A percentile compares a stretch with the other conserved stretches of the same genome.
Evolutionary conservation across 495 filamentous ascomycete genomes (phyloP).

Genomic region (Neurospora cerealis): DNA sequence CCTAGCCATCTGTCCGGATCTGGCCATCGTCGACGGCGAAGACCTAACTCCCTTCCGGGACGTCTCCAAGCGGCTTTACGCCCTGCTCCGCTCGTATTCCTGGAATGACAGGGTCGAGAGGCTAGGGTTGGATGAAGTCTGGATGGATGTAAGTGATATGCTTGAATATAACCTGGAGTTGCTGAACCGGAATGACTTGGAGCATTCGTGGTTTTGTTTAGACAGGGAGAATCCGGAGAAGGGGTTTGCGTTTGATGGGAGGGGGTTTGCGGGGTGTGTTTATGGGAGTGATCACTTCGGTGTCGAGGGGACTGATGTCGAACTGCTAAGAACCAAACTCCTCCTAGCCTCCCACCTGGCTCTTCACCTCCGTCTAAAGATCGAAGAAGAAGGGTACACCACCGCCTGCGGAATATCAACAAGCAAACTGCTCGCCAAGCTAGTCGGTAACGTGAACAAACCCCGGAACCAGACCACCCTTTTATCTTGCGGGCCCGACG

Average conservation of each 20-base stretch:
- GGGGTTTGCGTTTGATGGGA: slow-evolving; percentile 72
- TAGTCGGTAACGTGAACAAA: slow-evolving; percentile 77
- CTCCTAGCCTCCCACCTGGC: slow-evolving; percentile 68
- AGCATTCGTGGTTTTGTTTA: slow-evolving; percentile 71
- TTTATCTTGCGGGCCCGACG: slow-evolving; percentile 41
- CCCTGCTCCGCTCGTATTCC: slow-evolving; percentile 54
- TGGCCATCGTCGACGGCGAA: slow-evolving; percentile 78
- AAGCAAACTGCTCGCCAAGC: slow-evolving; percentile 73
- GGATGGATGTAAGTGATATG: slow-evolving; percentile 72
- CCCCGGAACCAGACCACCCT: slow-evolving; percentile 79
- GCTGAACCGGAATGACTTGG: slow-evolving; percentile 55
- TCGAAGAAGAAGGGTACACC: slow-evolving; percentile 77
- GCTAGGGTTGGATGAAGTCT: slow-evolving; percentile 78
- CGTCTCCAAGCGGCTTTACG: slow-evolving; percentile 71
- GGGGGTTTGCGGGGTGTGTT: slow-evolving; percentile 32
- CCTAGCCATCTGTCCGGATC: slow-evolving; percentile 67
- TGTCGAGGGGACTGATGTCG: neutral
- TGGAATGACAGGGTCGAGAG: slow-evolving; percentile 71
- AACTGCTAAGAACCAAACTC: slow-evolving; percentile 42
- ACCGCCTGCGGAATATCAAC: slow-evolving; percentile 81
- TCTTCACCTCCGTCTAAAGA: slow-evolving; percentile 52
- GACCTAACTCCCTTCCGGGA: slow-evolving; percentile 78
- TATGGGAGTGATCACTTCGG: slow-evolving; percentile 1
- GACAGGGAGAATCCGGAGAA: slow-evolving; percentile 61
- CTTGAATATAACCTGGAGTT: slow-evolving; percentile 66